phyloP scores from a whole-genome alignment of 495 filamentous ascomycete species.

The Astrocystis sublimbata region DNA sequence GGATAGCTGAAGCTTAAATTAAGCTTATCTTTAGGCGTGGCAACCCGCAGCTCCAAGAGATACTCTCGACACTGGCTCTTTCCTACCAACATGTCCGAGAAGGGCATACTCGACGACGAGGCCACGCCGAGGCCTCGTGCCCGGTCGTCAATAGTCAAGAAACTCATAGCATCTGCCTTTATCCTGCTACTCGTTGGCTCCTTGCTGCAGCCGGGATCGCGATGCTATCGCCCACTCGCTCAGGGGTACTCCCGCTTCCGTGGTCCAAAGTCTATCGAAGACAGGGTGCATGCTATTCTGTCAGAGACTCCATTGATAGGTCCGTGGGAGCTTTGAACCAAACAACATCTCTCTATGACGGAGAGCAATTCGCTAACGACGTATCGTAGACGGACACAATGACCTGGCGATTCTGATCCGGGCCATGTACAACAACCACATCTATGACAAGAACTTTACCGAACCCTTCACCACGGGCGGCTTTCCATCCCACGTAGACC shows the following conservation, averaged over 20 bases:
- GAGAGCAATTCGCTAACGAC: not conserved
- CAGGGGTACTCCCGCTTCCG: conserved; percentile 23
- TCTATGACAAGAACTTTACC: conserved; percentile 74
- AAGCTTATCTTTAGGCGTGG: no score
- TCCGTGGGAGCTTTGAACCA: conserved; percentile 35
- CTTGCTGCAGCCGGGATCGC: conserved; percentile 23
- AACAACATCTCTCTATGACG: not conserved
- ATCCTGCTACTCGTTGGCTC: conserved; percentile 23
- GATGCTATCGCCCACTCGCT: conserved; percentile 22
- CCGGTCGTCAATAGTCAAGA: conserved; percentile 18
- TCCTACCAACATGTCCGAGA: conserved; percentile 15
- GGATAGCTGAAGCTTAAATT: not conserved
- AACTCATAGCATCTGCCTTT: conserved; percentile 16
- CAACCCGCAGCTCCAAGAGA: no score
- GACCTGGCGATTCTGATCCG: conserved; percentile 79
- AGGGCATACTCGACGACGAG: conserved; percentile 3
- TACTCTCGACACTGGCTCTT: no score
- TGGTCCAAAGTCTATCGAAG: conserved; percentile 53
- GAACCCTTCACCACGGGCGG: conserved; percentile 66
- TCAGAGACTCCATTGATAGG: conserved; percentile 77
- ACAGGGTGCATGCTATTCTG: conserved; percentile 70
- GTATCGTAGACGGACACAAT: conserved; percentile 79
- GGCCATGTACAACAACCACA: conserved; percentile 68
- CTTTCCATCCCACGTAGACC: conserved; percentile 72
- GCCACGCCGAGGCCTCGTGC: conserved; percentile 12